These are phyloP conservation scores for Alternaria sp. DNA, from an alignment of 2,329 filamentous ascomycete species.

Conservation along the genomic window DNA sequence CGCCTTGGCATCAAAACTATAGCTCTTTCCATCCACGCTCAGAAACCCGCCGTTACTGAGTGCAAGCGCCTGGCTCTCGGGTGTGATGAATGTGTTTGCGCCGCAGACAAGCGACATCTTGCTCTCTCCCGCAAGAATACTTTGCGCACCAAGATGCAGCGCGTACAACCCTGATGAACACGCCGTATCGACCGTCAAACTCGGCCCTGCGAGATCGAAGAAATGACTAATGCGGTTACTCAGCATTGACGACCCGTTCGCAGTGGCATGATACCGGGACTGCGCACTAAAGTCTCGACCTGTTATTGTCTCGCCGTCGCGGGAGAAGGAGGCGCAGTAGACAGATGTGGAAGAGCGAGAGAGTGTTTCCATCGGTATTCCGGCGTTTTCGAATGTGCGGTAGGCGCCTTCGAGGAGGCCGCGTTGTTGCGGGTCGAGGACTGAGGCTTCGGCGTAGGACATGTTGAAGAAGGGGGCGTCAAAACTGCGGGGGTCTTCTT, in stretches of 20 bases:
- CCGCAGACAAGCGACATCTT: constrained; percentile 16
- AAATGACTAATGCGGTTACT: constrained; percentile 26
- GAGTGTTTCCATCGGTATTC: constrained; percentile 10
- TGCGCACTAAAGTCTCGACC: constrained; percentile 5
- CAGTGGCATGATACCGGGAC: constrained; percentile 12
- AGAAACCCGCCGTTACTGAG: constrained; percentile 2
- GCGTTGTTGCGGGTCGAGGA: constrained; percentile 30
- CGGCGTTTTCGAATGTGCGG: constrained; percentile 29
- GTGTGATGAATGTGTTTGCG: constrained; percentile 7
- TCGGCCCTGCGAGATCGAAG: constrained; percentile 27
- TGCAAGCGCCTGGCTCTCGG: constrained; percentile 6
- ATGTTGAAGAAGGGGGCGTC: constrained; percentile 26
- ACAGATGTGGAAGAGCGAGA: constrained; percentile 17
- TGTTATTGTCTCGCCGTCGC: constrained; percentile 4
- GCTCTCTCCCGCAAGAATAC: constrained; percentile 25
- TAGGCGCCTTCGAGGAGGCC: constrained; percentile 29
- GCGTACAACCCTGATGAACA: constrained; percentile 28
- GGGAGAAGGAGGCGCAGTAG: constrained; percentile 9
- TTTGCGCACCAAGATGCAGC: constrained; percentile 29
- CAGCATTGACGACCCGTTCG: constrained; percentile 28
- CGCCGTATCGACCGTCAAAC: constrained; percentile 28
- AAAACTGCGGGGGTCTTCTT: constrained; percentile 18
- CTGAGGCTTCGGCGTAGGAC: not conserved
- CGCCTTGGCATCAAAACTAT: constrained; percentile 40
- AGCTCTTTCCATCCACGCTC: constrained; percentile 1